These are phyloP conservation scores for Besnoitia besnoiti DNA, from an alignment of 169 alveolate genomes.

Conservation along the genomic window DNA sequence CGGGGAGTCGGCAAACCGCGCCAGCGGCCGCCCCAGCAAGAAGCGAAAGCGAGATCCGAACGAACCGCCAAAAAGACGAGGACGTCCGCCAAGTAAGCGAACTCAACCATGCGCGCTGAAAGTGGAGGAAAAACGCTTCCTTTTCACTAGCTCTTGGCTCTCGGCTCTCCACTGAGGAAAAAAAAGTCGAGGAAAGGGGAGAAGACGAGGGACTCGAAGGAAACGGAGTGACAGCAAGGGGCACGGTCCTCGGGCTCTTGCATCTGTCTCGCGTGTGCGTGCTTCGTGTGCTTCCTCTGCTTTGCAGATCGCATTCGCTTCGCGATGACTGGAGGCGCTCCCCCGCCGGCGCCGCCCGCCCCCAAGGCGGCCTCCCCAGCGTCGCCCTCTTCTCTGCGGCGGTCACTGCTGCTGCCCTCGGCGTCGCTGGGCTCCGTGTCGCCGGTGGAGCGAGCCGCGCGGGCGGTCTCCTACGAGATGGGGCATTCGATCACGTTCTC, in stretches of 20 bases:
- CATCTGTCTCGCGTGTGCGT: neutral
- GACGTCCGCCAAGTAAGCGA: neutral
- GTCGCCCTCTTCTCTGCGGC: neutral
- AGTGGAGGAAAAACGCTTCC: neutral
- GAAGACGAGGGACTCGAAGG: neutral
- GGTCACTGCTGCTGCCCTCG: neutral
- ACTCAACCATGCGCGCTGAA: neutral
- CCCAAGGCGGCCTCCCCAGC: neutral
- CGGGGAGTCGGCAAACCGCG: neutral
- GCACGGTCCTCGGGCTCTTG: neutral
- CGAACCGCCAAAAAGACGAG: constrained; percentile 7
- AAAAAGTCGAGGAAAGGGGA: neutral
- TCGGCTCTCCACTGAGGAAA: too few relatives aligned
- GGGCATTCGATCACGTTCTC: constrained; percentile 56
- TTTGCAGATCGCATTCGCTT: neutral
- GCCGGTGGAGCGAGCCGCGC: neutral
- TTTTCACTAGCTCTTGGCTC: too few relatives aligned
- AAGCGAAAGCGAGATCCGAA: constrained; percentile 15
- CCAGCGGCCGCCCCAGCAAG: neutral
- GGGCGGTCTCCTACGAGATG: constrained; percentile 51
- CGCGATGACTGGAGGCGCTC: too few relatives aligned
- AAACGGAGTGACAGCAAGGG: neutral
- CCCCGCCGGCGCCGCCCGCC: too few relatives aligned
- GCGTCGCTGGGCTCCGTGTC: neutral
- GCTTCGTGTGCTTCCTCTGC: neutral